These are phyloP conservation scores for Pseudotsuga menziesii DNA, from an alignment of 75 land plant species.

Conservation along the genomic window DNA sequence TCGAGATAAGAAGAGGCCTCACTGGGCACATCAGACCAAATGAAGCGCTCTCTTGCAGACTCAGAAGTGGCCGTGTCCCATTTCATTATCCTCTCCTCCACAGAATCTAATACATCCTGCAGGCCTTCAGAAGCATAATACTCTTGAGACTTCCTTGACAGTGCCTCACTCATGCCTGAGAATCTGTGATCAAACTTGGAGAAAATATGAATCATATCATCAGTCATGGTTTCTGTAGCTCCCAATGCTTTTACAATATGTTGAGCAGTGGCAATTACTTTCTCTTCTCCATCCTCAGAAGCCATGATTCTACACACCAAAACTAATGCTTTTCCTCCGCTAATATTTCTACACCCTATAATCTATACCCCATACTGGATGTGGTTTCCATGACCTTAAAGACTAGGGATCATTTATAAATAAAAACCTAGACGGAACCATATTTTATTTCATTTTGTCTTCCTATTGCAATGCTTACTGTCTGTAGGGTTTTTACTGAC, in stretches of 20 bases:
- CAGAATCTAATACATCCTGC: constrained; percentile 14
- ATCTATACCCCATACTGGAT: too few species aligned
- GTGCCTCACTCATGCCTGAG: constrained; percentile 37
- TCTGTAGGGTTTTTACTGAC: too few species aligned
- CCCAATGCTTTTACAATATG: constrained; percentile 83
- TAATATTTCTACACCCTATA: too few species aligned
- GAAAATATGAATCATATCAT: constrained; percentile 77
- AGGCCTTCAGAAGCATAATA: neutral
- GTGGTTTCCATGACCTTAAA: too few species aligned
- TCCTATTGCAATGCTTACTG: too few species aligned
- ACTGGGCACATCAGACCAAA: constrained; percentile 25
- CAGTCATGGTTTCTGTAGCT: constrained; percentile 62
- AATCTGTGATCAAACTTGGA: constrained; percentile 74
- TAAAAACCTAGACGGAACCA: too few species aligned
- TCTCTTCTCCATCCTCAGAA: constrained; percentile 64
- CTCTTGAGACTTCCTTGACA: constrained; percentile 28
- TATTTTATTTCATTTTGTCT: too few species aligned
- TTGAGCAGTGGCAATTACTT: constrained; percentile 67
- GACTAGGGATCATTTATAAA: too few species aligned
- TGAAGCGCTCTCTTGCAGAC: constrained; percentile 1
- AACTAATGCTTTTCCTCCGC: too few species aligned
- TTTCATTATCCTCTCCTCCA: constrained; percentile 18
- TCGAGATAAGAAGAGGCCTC: constrained; percentile 49
- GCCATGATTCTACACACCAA: neutral
- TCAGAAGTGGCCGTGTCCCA: constrained; percentile 22